Base-by-base conservation (phyloP, 768 basidiomycete genomes). In the Gautieria morchelliformis region DNA sequence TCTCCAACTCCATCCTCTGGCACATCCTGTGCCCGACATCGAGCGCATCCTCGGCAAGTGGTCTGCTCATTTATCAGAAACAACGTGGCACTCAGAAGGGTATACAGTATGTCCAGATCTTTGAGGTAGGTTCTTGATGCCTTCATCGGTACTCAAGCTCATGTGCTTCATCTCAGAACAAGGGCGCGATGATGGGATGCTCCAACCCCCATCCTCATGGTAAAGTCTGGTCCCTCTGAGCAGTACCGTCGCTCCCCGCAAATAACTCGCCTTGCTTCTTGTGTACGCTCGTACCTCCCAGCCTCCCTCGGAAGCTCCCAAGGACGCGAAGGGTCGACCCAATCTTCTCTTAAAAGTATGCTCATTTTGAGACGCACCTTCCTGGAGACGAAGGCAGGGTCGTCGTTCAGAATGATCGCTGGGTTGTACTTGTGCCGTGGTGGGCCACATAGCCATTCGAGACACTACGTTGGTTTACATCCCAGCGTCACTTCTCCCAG, bases 1-100 rank as follows among this genome's bases (percentile, higher is more conserved):
- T 99, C 79, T 95, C 94, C 64, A 99, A 99, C 75, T 96, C 94
- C 54, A 98, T 99, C 72, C 83, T 99, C 52, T 99, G 96, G 96
- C n/a, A n/a, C n/a, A n/a, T 61, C 46, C 72, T 0, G 53, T 73
- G 1, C 61, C 68, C 9, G 86, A 89, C 56, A 83, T 94, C 54
- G 72, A 75, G 57, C 62, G 67, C 39, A 78, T 95, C 48, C 76
- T 96, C 52, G 72, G 77, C 2, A 83, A 83, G 62, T 96, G 93
- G 93, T 79, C 76, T 47, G 67, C 70, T n/a, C 24, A 74, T 93
- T 40, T 89, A 88, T 67, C 68, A 68, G 35, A 69, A 63, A 47
- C n/a, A n/a, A n/a, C 78, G 88, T 30, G 84, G 87, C 6, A 59
- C 67, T 1, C 75, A 87, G 65, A 73, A 79, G n/a, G 84, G 84